Evolutionary conservation across 495 filamentous ascomycete genomes (phyloP).

Genomic region (Rhizodiscina lignyota): DNA sequence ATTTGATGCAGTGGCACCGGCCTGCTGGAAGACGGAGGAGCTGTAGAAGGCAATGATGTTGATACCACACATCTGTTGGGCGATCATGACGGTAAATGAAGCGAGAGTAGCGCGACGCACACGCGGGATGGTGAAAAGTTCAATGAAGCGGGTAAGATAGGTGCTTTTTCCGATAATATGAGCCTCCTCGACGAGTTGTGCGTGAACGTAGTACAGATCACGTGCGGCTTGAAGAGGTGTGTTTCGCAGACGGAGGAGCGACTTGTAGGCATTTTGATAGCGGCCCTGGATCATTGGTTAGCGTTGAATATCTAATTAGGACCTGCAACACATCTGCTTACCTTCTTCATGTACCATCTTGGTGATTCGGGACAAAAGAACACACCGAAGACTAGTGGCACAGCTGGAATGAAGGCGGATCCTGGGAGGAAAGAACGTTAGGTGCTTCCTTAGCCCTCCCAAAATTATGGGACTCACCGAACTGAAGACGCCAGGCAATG

Average conservation of each 20-base stretch:
- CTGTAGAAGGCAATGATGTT: constrained; percentile 28
- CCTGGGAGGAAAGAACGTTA: too few relatives aligned
- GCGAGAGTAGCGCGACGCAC: constrained; percentile 50
- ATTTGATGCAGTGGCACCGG: constrained; percentile 25
- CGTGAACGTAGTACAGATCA: constrained; percentile 50
- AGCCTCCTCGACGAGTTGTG: constrained; percentile 38
- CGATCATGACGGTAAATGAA: constrained; percentile 51
- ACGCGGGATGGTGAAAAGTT: constrained; percentile 54
- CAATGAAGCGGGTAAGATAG: constrained; percentile 38
- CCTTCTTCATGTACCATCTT: constrained; percentile 33
- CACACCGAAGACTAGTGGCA: constrained; percentile 47
- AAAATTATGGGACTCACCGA: too few relatives aligned
- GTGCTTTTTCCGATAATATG: constrained; percentile 29
- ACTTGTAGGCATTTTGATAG: constrained; percentile 35
- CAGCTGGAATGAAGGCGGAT: constrained; percentile 60
- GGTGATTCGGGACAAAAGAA: constrained; percentile 63
- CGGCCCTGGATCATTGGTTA: constrained; percentile 35
- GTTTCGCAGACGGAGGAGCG: constrained; percentile 40
- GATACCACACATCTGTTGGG: constrained; percentile 25
- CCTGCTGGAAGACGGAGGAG: constrained; percentile 43
- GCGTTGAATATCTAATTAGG: neutral
- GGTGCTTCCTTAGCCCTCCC: too few relatives aligned
- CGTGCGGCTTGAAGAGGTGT: constrained; percentile 43
- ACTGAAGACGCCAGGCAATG: constrained; percentile 60
- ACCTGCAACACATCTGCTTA: neutral